Evolutionary conservation across 306 rosid genomes (phyloP).

Genomic region (Argentina anserina): DNA sequence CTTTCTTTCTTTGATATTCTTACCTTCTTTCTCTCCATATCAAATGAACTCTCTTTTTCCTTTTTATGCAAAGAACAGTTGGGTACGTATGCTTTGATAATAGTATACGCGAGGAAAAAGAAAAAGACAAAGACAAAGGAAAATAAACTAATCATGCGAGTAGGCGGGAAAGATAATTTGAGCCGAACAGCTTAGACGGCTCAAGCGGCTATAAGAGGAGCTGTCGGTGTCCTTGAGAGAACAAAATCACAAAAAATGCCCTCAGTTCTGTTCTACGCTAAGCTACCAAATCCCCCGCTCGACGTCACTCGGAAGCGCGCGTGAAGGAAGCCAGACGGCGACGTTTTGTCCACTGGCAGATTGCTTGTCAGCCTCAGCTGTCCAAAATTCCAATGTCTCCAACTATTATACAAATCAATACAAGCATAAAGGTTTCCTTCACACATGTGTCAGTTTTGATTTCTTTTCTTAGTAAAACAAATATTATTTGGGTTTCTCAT

Average conservation of each 20-base stretch:
- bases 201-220: slow-evolving; percentile 13
- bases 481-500: not conserved
- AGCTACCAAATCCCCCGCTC: slow-evolving; percentile 25
- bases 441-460: not conserved
- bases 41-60: not conserved
- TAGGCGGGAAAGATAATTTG: not conserved
- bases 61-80: not conserved
- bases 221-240: slow-evolving; percentile 41
- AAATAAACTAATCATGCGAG: not conserved
- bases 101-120: not conserved
- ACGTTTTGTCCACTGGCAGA: slow-evolving; percentile 35
- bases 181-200: not conserved
- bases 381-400: not conserved
- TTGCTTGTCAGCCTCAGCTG: slow-evolving; percentile 33
- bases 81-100: not conserved
- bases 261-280: slow-evolving; percentile 44
- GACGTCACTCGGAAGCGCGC: slow-evolving; percentile 19
- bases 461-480: not conserved
- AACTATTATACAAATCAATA: not conserved
- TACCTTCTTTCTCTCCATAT: too few relatives aligned
- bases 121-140: not conserved
- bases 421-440: not conserved
- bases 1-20: too few relatives aligned
- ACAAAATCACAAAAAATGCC: slow-evolving; percentile 18
- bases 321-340: slow-evolving; percentile 31